Conservation (phyloP, 495 filamentous ascomycete species). For the Aspergillus asperescens region DNA sequence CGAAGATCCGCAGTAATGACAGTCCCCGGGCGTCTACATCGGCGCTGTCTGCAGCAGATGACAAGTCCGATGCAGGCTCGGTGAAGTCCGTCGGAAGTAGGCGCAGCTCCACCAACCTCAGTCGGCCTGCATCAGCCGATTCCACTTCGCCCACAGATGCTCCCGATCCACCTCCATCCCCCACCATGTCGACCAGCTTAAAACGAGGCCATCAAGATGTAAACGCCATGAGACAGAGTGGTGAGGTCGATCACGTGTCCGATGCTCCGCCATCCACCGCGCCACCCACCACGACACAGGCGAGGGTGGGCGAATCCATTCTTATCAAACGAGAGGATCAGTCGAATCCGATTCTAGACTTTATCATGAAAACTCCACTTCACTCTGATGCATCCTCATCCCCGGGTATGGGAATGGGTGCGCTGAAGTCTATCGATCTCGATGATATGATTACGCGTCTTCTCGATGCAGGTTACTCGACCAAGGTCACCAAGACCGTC, state of each 20-base stretch:
- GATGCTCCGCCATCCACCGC: slow-evolving; percentile 68
- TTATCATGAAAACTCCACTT: slow-evolving; percentile 39
- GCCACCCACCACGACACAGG: slow-evolving; percentile 41
- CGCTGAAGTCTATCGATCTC: slow-evolving; percentile 84
- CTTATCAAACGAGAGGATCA: slow-evolving; percentile 73
- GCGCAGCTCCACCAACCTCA: slow-evolving; percentile 36
- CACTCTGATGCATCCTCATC: slow-evolving; percentile 33
- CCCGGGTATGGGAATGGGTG: slow-evolving; percentile 52
- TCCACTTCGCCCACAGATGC: slow-evolving; percentile 42
- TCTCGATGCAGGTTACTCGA: slow-evolving; percentile 89
- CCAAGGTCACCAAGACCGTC: slow-evolving; percentile 95
- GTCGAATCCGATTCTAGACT: slow-evolving; percentile 56
- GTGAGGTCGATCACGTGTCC: slow-evolving; percentile 94
- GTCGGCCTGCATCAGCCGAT: slow-evolving; percentile 34
- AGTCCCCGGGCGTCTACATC: slow-evolving; percentile 74
- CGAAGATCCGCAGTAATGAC: slow-evolving; percentile 65
- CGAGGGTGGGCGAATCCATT: slow-evolving; percentile 53
- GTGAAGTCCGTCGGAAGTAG: slow-evolving; percentile 61
- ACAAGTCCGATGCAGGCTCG: slow-evolving; percentile 71
- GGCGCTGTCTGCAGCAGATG: slow-evolving; percentile 58
- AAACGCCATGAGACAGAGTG: slow-evolving; percentile 70
- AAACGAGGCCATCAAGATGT: slow-evolving; percentile 74
- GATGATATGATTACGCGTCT: slow-evolving; percentile 97
- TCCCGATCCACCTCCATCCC: slow-evolving; percentile 80
- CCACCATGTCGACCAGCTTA: slow-evolving; percentile 72